Evolutionary conservation across 345 rosid genomes (phyloP).

Genomic region (Eucalyptus melliodora): DNA sequence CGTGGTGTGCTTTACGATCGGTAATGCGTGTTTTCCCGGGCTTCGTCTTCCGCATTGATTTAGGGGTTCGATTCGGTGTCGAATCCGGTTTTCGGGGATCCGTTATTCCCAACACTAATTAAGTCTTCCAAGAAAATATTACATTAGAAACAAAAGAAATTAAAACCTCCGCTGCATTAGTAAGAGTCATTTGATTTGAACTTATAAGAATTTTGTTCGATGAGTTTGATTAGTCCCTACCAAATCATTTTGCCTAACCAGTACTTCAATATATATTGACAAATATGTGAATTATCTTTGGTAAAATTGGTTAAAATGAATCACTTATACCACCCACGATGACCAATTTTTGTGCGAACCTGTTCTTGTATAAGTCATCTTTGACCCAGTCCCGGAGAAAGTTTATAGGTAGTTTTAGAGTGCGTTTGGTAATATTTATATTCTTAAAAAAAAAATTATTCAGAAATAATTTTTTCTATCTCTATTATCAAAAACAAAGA

Average conservation of each 20-base stretch:
- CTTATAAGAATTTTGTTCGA: background rate
- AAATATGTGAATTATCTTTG: background rate
- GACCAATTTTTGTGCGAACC: background rate
- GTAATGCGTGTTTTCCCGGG: no score
- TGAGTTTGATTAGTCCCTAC: background rate
- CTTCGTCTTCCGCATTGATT: no score
- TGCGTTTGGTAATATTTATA: no score
- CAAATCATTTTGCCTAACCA: background rate
- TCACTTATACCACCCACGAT: background rate
- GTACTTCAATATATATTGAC: background rate
- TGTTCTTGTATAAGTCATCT: background rate
- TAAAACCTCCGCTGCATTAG: background rate
- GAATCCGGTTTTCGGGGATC: no score
- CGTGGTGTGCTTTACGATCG: no score
- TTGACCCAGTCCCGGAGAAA: background rate
- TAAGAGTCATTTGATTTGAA: background rate
- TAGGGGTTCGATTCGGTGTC: no score
- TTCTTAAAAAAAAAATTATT: rapidly evolving
- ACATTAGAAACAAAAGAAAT: background rate
- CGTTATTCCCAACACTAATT: no score
- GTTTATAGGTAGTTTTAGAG: background rate
- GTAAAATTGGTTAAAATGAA: background rate
- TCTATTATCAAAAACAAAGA: no score
- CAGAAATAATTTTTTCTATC: no score
- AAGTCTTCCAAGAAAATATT: background rate